Conservation (phyloP, 768 basidiomycete genomes). For the Aureoboletus auriporus region DNA sequence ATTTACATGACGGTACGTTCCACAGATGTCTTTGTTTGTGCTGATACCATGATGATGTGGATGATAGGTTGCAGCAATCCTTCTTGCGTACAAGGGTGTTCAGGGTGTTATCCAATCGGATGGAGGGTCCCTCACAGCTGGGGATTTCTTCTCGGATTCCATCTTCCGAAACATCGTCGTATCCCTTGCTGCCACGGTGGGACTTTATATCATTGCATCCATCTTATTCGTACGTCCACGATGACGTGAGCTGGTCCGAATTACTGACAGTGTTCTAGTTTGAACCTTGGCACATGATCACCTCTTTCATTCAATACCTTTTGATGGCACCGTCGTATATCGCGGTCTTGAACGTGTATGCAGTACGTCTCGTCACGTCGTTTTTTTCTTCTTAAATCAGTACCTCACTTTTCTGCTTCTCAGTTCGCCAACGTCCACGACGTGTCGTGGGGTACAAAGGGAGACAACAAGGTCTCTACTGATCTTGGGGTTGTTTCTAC, state of each 20-base stretch:
- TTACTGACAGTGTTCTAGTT: constrained; percentile 45
- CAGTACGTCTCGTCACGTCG: constrained; percentile 35
- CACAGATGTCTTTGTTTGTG: neutral
- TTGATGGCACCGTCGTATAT: constrained; percentile 94
- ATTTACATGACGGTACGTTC: constrained; percentile 88
- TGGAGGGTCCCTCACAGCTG: constrained; percentile 45
- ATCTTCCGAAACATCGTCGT: constrained; percentile 86
- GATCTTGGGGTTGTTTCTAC: constrained; percentile 81
- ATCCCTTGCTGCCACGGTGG: constrained; percentile 82
- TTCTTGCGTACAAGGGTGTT: constrained; percentile 81
- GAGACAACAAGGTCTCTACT: constrained; percentile 79
- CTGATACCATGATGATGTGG: neutral
- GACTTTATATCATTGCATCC: constrained; percentile 80
- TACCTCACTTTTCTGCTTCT: too few relatives aligned
- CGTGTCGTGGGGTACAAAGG: constrained; percentile 95
- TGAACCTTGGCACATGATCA: constrained; percentile 99
- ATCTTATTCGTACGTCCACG: constrained; percentile 73
- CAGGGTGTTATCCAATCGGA: constrained; percentile 47
- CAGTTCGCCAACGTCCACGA: constrained; percentile 89
- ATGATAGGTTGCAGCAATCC: constrained; percentile 65
- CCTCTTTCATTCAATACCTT: constrained; percentile 89
- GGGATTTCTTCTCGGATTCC: constrained; percentile 67
- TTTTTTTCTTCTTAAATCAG: neutral
- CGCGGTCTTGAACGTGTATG: constrained; percentile 89
- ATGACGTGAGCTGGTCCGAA: neutral